Conservation (phyloP, 768 basidiomycete species). For the Coprinopsis marcescibilis region DNA sequence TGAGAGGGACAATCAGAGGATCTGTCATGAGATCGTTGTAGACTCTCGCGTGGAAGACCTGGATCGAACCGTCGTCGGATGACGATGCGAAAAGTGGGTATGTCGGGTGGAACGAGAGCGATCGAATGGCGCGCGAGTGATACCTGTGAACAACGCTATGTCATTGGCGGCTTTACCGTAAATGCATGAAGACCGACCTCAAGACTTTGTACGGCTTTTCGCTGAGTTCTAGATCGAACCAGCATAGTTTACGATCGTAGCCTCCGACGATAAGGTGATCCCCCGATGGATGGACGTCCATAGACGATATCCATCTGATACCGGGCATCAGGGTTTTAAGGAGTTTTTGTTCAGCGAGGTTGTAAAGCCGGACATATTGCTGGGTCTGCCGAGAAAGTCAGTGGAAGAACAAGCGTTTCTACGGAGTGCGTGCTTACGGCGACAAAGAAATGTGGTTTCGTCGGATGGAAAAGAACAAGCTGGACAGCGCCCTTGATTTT, state of each 20-base stretch:
- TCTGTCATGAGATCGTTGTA: conserved; percentile 96
- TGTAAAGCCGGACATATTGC: conserved; percentile 93
- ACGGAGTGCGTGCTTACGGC: conserved; percentile 63
- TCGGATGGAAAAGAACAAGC: conserved; percentile 89
- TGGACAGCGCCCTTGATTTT: conserved; percentile 91
- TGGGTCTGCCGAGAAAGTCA: conserved; percentile 61
- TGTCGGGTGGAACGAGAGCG: conserved; percentile 87
- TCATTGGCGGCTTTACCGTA: background rate
- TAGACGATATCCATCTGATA: conserved; percentile 93
- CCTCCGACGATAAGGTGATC: conserved; percentile 97
- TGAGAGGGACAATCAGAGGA: conserved; percentile 94
- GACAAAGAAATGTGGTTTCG: conserved; percentile 94
- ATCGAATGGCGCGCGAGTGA: conserved; percentile 89
- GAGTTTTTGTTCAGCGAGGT: conserved; percentile 88
- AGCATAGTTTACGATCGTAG: conserved; percentile 95
- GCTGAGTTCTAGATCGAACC: conserved; percentile 97
- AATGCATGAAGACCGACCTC: conserved; percentile 45
- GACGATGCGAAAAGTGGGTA: conserved; percentile 96
- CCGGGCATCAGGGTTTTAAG: conserved; percentile 94
- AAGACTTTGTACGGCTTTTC: conserved; percentile 97
- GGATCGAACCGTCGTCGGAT: conserved; percentile 95
- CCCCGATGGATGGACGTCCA: conserved; percentile 94
- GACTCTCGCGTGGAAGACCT: conserved; percentile 93
- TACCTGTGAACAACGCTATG: conserved; percentile 48
- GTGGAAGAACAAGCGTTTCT: conserved; percentile 7